Conservation (phyloP, 1,139 yeast genomes). For the Pichia cactophila region DNA sequence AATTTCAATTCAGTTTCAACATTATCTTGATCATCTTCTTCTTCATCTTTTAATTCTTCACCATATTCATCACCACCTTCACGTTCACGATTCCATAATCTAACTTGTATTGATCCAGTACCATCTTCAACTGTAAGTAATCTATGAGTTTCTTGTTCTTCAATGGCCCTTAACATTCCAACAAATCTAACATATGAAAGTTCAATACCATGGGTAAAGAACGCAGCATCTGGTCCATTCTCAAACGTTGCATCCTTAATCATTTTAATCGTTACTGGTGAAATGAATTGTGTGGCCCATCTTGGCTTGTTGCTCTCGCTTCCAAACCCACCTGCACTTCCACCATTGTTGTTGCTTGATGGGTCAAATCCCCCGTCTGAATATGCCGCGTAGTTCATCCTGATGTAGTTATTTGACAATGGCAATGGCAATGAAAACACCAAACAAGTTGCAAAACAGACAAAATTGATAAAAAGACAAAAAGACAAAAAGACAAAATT, state of each 20-base stretch:
- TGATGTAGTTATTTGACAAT: too few species aligned
- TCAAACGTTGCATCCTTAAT: constrained; percentile 55
- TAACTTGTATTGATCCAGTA: constrained; percentile 65
- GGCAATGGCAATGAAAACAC: too few species aligned
- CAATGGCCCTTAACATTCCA: constrained; percentile 46
- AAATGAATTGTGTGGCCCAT: constrained; percentile 38
- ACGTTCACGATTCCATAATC: constrained; percentile 61
- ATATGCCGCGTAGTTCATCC: not conserved
- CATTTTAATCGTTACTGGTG: constrained; percentile 83
- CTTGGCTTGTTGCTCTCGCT: constrained; percentile 20
- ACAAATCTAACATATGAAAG: constrained; percentile 44
- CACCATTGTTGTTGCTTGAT: constrained; percentile 12
- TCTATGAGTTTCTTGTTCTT: constrained; percentile 45
- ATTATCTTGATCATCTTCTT: constrained; percentile 13
- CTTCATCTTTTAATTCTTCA: constrained; percentile 20
- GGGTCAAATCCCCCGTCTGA: not conserved
- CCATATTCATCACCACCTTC: constrained; percentile 23
- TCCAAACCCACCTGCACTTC: constrained; percentile 17
- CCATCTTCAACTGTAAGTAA: constrained; percentile 72
- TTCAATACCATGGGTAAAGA: constrained; percentile 50
- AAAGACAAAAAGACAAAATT: too few species aligned
- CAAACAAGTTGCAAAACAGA: too few species aligned
- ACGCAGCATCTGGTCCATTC: constrained; percentile 68
- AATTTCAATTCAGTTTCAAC: constrained; percentile 24
- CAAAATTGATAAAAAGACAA: too few species aligned